Percentiles rank a stretch among this genome's conserved stretches.
Conservation (phyloP, 257 asterid species). For the Ophiorrhiza pumila region DNA sequence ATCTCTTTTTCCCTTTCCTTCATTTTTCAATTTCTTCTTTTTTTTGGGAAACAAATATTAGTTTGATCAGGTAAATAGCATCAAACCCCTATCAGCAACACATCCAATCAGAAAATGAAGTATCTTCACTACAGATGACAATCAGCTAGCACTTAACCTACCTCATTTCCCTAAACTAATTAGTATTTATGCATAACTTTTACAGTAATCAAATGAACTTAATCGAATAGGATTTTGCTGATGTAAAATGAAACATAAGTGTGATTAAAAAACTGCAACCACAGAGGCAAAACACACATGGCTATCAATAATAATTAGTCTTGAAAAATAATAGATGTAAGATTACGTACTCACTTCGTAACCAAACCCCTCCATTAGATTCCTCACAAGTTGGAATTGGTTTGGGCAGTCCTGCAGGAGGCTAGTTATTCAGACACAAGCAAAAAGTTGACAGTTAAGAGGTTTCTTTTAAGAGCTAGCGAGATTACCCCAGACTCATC, state of each 20-base stretch:
- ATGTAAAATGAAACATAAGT: neutral
- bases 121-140: neutral
- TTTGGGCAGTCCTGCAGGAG: slow-evolving; percentile 36
- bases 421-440: slow-evolving; percentile 19
- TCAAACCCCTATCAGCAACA: neutral
- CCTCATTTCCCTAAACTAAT: neutral
- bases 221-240: neutral
- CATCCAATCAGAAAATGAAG: neutral
- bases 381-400: slow-evolving; percentile 33
- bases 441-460: neutral
- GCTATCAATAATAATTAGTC: neutral
- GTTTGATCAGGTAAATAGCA: neutral
- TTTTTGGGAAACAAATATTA: neutral
- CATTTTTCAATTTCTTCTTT: neutral
- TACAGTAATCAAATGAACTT: neutral
- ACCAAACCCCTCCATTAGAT: slow-evolving; percentile 30
- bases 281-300: neutral
- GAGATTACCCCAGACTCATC: slow-evolving; percentile 34
- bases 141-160: neutral
- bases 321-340: neutral
- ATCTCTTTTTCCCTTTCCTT: neutral
- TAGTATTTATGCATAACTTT: neutral
- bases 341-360: slow-evolving; percentile 29
- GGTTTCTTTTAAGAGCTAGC: neutral
- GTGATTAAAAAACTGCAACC: neutral